These are phyloP conservation scores for Tylopilus rubrobrunneus DNA, from an alignment of 768 basidiomycete genomes.

Conservation along the genomic window DNA sequence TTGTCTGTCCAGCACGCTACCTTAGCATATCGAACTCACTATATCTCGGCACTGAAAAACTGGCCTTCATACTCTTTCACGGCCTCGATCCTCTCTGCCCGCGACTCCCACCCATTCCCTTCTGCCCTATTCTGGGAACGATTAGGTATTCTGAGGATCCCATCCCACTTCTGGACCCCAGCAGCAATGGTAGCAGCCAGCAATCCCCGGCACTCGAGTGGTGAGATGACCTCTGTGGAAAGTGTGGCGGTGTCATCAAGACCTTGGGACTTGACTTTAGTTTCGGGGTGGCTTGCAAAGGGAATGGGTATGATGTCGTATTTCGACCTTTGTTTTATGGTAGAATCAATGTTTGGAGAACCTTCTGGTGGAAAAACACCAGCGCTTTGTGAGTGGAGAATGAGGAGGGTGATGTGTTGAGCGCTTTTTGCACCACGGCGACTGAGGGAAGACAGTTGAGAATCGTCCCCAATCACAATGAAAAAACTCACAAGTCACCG, in stretches of 20 bases:
- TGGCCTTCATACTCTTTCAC: constrained; percentile 31
- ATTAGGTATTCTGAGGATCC: constrained; percentile 48
- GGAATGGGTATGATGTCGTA: constrained; percentile 12
- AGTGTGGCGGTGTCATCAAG: constrained; percentile 22
- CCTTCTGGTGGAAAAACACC: constrained; percentile 15
- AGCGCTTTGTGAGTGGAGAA: constrained; percentile 16
- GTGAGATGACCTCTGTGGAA: constrained; percentile 37
- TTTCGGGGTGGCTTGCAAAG: constrained; percentile 11
- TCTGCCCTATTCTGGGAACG: constrained; percentile 10
- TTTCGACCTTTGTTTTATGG: constrained; percentile 8
- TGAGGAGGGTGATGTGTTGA: constrained; percentile 9
- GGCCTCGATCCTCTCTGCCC: constrained; percentile 21
- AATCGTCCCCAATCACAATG: background rate
- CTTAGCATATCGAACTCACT: constrained; percentile 5
- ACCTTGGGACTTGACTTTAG: constrained; percentile 5
- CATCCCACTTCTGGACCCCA: constrained; percentile 44
- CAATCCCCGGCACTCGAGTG: constrained; percentile 44
- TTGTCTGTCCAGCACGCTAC: background rate
- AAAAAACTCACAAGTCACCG: constrained; percentile 53
- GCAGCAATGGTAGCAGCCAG: constrained; percentile 35
- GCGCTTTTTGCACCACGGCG: constrained; percentile 39
- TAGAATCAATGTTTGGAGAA: constrained; percentile 14
- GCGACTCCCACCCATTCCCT: constrained; percentile 27
- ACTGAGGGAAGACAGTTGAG: constrained; percentile 23
- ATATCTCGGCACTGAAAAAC: constrained; percentile 38